These are phyloP conservation scores for Aspergillus affinis DNA, from an alignment of 495 filamentous ascomycete genomes.

Conservation along the genomic window DNA sequence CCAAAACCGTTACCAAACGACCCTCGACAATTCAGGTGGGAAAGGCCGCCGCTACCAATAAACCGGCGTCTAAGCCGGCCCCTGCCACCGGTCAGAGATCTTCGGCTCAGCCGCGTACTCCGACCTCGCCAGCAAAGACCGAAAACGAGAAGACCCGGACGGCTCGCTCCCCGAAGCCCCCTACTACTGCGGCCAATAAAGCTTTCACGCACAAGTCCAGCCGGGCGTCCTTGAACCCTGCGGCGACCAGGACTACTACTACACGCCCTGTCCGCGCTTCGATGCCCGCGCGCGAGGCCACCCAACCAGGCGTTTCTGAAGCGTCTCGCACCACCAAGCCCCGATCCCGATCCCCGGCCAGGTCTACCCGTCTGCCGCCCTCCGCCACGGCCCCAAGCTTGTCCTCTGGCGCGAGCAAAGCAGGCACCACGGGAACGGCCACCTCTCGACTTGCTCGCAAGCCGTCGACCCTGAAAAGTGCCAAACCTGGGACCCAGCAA, in stretches of 20 bases:
- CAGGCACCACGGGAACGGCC: conserved; percentile 34
- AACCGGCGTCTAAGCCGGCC: conserved; percentile 30
- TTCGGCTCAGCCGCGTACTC: conserved; percentile 23
- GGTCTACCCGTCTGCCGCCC: conserved; percentile 58
- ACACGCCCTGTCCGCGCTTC: conserved; percentile 32
- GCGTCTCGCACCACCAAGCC: conserved; percentile 47
- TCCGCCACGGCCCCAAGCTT: conserved; percentile 64
- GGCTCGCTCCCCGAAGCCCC: conserved; percentile 17
- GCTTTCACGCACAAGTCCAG: conserved; percentile 33
- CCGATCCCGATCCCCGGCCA: conserved; percentile 63
- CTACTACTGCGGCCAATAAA: conserved; percentile 30
- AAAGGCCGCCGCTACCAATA: conserved; percentile 30
- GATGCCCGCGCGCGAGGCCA: conserved; percentile 31
- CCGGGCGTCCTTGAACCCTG: conserved; percentile 32
- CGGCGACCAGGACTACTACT: conserved; percentile 29
- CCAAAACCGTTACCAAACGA: conserved; percentile 39
- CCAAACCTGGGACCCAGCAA: conserved; percentile 18
- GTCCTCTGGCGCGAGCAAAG: conserved; percentile 52
- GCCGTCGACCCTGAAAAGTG: conserved; percentile 40
- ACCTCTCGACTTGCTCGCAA: conserved; percentile 41
- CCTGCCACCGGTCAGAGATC: conserved; percentile 14
- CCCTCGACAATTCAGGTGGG: conserved; percentile 41
- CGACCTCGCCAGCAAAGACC: conserved; percentile 21
- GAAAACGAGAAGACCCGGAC: conserved; percentile 19
- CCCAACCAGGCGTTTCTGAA: conserved; percentile 26